Conservation (phyloP, 1,284 basidiomycete genomes). For the Sporisorium graminicola region DNA sequence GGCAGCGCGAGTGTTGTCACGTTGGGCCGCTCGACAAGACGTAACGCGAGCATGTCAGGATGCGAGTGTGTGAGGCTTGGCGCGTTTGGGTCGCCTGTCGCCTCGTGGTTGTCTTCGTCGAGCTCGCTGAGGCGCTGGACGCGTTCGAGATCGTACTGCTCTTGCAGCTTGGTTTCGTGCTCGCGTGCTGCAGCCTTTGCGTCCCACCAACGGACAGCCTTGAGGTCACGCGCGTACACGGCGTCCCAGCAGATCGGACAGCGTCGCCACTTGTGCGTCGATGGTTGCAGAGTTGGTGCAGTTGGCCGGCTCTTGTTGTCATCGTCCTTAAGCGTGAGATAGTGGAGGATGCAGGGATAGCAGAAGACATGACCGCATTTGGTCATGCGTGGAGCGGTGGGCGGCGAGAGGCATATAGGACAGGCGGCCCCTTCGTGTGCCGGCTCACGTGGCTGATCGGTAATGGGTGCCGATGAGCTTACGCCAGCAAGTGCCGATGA, state of each 20-base stretch:
- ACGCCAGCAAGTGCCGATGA: constrained; percentile 69
- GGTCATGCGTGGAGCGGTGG: constrained; percentile 93
- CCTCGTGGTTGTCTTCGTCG: constrained; percentile 18
- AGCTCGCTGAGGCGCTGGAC: constrained; percentile 24
- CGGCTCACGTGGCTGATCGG: constrained; percentile 45
- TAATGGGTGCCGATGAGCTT: constrained; percentile 35
- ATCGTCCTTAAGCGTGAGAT: constrained; percentile 73
- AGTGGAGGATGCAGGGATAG: constrained; percentile 75
- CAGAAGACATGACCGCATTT: constrained; percentile 89
- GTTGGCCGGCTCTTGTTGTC: constrained; percentile 23
- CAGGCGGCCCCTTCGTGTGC: constrained; percentile 80
- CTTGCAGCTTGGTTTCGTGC: constrained; percentile 40
- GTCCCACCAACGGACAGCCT: constrained; percentile 79
- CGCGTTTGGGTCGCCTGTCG: constrained; percentile 2
- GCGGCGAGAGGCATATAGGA: constrained; percentile 93
- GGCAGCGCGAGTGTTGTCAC: constrained; percentile 96
- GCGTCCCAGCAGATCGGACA: constrained; percentile 98
- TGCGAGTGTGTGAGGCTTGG: constrained; percentile 35
- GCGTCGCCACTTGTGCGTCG: constrained; percentile 59
- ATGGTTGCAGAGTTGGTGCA: constrained; percentile 17
- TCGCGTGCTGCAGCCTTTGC: constrained; percentile 53
- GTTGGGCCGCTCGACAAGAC: constrained; percentile 90
- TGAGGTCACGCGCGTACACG: constrained; percentile 89
- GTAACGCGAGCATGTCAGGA: constrained; percentile 78
- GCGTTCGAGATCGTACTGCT: constrained; percentile 32